These are phyloP conservation scores for Cutaneotrichosporon mucoides DNA, from an alignment of 1,284 basidiomycete genomes.

Conservation along the genomic window DNA sequence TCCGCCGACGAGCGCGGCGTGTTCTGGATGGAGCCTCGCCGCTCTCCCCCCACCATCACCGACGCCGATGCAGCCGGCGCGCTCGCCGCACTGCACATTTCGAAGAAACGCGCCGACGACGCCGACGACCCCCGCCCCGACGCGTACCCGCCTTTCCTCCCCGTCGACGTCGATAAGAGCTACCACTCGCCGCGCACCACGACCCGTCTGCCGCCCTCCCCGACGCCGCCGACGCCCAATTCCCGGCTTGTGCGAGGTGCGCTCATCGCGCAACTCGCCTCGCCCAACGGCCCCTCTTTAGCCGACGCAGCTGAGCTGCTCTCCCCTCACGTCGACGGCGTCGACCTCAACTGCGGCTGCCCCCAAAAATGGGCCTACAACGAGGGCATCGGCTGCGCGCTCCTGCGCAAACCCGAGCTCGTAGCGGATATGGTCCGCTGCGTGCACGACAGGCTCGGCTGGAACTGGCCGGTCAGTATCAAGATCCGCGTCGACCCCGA, in stretches of 20 bases:
- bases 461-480: conserved; percentile 56
- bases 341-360: conserved; percentile 59
- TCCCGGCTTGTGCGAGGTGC: conserved; percentile 51
- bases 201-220: conserved; percentile 30
- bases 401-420: conserved; percentile 57
- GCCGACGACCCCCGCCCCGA: not conserved
- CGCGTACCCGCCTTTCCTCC: not conserved
- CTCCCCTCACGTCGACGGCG: conserved; percentile 52
- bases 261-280: conserved; percentile 58
- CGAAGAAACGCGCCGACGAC: not conserved
- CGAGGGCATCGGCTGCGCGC: conserved; percentile 58
- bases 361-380: conserved; percentile 56
- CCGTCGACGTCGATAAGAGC: conserved; percentile 9
- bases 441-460: conserved; percentile 55
- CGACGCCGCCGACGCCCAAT: conserved; percentile 25
- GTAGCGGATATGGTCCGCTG: conserved; percentile 57
- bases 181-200: conserved; percentile 27
- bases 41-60: not conserved
- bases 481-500: conserved; percentile 60
- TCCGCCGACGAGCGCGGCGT: conserved; percentile 54
- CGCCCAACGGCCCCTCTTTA: conserved; percentile 52
- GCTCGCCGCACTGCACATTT: not conserved
- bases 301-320: conserved; percentile 59
- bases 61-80: not conserved
- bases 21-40: conserved; percentile 49